Conservation (phyloP, 192 early-diverging fungal species). For the Spizellomyces punctatus region DNA sequence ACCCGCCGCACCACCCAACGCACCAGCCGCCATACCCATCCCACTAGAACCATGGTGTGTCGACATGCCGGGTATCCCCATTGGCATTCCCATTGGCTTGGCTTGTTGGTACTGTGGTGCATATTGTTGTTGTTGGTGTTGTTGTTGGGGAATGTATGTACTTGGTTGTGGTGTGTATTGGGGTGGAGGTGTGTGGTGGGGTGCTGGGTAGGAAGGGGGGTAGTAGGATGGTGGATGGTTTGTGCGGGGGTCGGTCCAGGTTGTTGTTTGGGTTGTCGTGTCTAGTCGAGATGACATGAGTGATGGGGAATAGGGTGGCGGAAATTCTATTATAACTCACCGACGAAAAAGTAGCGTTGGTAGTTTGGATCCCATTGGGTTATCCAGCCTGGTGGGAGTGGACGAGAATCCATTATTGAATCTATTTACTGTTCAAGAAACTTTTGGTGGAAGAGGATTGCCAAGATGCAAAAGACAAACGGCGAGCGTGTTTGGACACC, state of each 20-base stretch:
- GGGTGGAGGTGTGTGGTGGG: background rate
- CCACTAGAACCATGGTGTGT: background rate
- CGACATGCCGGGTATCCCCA: no score
- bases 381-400: constrained; percentile 42
- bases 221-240: background rate
- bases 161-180: background rate
- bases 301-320: no score
- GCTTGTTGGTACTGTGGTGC: background rate
- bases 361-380: constrained; percentile 29
- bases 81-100: background rate
- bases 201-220: background rate
- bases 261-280: background rate
- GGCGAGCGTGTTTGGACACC: no score
- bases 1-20: constrained; percentile 10
- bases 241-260: background rate
- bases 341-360: constrained; percentile 38
- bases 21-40: constrained; percentile 5
- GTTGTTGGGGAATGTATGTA: background rate
- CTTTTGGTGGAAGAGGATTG: no score
- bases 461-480: no score
- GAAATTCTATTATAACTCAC: no score
- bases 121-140: background rate
- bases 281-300: background rate
- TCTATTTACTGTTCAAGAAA: no score
- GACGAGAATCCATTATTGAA: constrained; percentile 7